Percentiles rank a stretch among this genome's conserved stretches.
Evolutionary conservation across 140 eudicot genomes (phyloP).

Genomic region (Bidens hawaiensis): DNA sequence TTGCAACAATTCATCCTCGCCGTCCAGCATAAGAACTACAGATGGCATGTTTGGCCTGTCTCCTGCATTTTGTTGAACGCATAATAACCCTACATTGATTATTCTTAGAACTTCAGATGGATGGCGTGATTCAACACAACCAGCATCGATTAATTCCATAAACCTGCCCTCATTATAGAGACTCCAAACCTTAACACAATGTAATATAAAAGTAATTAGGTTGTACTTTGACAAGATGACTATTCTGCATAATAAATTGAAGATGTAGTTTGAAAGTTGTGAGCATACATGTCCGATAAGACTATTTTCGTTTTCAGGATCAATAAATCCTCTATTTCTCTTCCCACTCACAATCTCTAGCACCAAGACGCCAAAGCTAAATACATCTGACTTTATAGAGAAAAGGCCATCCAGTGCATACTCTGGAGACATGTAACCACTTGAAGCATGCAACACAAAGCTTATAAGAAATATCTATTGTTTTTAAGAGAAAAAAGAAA

Average conservation of each 20-base stretch:
- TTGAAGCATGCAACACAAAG: neutral
- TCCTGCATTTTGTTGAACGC: neutral
- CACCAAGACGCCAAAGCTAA: conserved; percentile 33
- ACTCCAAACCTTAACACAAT: neutral
- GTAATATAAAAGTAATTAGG: neutral
- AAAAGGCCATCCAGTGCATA: conserved; percentile 32
- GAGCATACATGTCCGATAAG: neutral
- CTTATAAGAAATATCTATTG: neutral
- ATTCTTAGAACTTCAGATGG: neutral
- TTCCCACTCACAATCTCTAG: conserved; percentile 33
- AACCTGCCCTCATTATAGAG: neutral
- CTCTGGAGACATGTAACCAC: conserved; percentile 31
- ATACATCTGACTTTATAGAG: conserved; percentile 34
- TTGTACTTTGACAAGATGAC: neutral
- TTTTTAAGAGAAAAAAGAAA: neutral
- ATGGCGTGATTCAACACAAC: neutral
- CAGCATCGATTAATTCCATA: neutral
- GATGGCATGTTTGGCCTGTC: neutral
- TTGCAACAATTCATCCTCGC: neutral
- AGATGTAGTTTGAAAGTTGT: neutral
- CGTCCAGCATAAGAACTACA: neutral
- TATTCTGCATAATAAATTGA: neutral
- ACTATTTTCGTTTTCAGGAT: neutral
- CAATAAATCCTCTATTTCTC: conserved; percentile 27
- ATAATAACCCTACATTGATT: neutral